Evolutionary conservation across 1,139 yeast species (phyloP), one percentile per base, ranked within the genome.

Genomic region (Saccharomyces hybrid): DNA sequence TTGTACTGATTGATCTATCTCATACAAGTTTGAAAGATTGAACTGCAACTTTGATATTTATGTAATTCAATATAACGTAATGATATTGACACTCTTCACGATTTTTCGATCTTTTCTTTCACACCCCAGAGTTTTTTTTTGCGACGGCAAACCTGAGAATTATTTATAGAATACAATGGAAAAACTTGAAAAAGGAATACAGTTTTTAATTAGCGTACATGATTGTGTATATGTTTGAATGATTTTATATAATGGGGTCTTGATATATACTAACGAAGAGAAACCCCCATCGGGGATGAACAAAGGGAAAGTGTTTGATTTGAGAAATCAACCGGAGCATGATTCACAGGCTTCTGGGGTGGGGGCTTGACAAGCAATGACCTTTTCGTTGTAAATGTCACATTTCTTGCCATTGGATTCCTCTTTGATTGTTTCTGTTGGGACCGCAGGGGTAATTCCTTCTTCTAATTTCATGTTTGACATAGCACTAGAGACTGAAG

Each of bases 301-400:
- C 19, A 19, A 19, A 19, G 19, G 19, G 19, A 19, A 16, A 13
- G 9, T 14, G 4, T 14, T 38, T 9, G 3, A 38, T 16, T 14
- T 14, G 23, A 38, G 19, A 16, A 38, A 52, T 74, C 77, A 93
- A 78, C 98, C 98, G 60, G 98, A 91, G 78, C 99, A 93, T 99
- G 93, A 93, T 70, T 93, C 93, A 76, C 99, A 93, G 49, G 98
- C 83, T 74, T 88, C 98, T 57, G 97, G 97, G 76, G 93, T 93
- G 72, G 87, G 84, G 71, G 93, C 90, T 54, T 98, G 96, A 78
- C 99, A 93, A 47, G 97, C 97, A 74, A 93, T 82, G 46, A 86
- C 98, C 75, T 90, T 85, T 34, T 96, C 87, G 72, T 93, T 89
- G 79, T 78, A 93, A 66, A 93, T 93, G 70, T 93, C 97, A 58